Evolutionary conservation across 306 rosid genomes (phyloP).

Genomic region (Quercus gilva): DNA sequence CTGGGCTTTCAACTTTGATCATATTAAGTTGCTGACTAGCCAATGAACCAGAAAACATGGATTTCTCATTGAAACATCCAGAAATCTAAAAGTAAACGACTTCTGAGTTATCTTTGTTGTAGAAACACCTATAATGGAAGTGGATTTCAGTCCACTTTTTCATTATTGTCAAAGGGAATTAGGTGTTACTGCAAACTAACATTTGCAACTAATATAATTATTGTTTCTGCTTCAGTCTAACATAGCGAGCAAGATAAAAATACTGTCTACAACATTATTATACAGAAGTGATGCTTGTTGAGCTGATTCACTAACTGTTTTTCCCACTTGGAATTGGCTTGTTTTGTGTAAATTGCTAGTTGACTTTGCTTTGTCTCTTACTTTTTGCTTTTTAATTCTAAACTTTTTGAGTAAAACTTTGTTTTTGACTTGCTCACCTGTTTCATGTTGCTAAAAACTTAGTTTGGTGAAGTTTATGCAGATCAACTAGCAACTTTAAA

Average conservation of each 20-base stretch:
- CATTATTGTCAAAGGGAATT: slow-evolving; percentile 14
- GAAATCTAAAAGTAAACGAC: neutral
- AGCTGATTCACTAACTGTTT: slow-evolving; percentile 41
- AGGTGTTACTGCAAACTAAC: slow-evolving; percentile 49
- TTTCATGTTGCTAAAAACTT: neutral
- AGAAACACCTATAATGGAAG: slow-evolving; percentile 1
- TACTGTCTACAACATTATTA: neutral
- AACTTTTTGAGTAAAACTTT: slow-evolving; percentile 16
- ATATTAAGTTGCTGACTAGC: neutral
- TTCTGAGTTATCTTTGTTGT: slow-evolving; percentile 19
- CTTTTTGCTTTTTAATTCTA: neutral
- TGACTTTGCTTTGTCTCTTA: slow-evolving; percentile 24
- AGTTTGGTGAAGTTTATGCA: slow-evolving; percentile 15
- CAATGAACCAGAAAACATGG: neutral
- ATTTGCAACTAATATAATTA: slow-evolving; percentile 16
- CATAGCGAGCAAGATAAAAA: slow-evolving; percentile 33
- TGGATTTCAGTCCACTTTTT: neutral
- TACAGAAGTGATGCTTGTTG: slow-evolving; percentile 27
- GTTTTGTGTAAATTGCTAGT: slow-evolving; percentile 27
- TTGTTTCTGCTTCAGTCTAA: slow-evolving; percentile 38
- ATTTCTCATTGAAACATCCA: neutral
- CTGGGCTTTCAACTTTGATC: too few species aligned
- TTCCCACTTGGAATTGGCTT: slow-evolving; percentile 20
- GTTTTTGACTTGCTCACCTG: slow-evolving; percentile 38
- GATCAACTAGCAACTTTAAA: slow-evolving; percentile 25